Base-by-base conservation (phyloP, 176 grass and related monocot species). In the Calamus simplicifolius region DNA sequence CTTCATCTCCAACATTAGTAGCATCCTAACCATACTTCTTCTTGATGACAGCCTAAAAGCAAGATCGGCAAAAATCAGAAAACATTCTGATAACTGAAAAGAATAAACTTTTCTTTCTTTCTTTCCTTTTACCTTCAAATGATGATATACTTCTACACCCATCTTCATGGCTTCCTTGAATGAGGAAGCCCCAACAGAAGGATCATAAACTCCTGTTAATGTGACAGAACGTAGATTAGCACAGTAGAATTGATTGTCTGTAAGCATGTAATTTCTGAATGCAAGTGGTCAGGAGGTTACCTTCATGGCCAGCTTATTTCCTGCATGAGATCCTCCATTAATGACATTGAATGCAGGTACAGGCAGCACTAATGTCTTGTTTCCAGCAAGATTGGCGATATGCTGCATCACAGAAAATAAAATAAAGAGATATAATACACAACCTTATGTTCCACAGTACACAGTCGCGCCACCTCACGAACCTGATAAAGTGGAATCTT, bases 161-260 rank as follows among this genome's bases (percentile, higher is more conserved):
- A 95, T 95, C 77, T 95, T 89, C 90, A 95, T 95, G 30, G 90
- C 90, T 68, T 95, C 90, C 68, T 95, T 95, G 86, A 95, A 95
- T 13, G 77, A 87, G 5, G 80, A 64, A 1, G 90, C 90, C 15
- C 90, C 86, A 70, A 81, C 81, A 16, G 90, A 68, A 95, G 86
- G 62, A 95, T 90, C 90, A 95, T 95, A 70, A 95, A 95, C 77
- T 95, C 90, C 90, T 95, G 72, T 19, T 62, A 16, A 52, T 1
- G 54, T 23, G 56, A 59, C 28, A 69, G 55, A 15, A 5, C 16
- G 4, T 25, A 27, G 10, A 64, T 64, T 63, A 28, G 15, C 18
- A 65, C 0, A 49, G 58, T 69, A 38, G 69, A 21, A 48, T 75
- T 16, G 19, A 60, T 48, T 16, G 10, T 16, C 61, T 2, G 29